Evolutionary conservation across 345 rosid genomes (phyloP).

Genomic region (Dipteronia dyeriana): DNA sequence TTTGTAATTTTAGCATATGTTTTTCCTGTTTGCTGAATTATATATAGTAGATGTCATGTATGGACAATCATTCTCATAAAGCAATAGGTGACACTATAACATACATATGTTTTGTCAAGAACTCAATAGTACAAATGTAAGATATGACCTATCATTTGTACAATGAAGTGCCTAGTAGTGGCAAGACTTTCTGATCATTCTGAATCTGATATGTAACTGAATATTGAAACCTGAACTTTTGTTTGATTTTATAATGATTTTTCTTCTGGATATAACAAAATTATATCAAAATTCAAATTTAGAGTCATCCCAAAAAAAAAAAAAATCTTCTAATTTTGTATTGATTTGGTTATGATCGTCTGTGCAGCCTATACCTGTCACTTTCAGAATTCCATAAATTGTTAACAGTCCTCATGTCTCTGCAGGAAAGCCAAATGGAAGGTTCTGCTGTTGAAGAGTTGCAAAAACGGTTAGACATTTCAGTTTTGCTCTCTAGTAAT

Average conservation of each 20-base stretch:
- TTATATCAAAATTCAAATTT: not conserved
- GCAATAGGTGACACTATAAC: not conserved
- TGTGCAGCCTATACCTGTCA: not conserved
- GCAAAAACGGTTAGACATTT: slow-evolving; percentile 63
- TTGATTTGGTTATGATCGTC: not conserved
- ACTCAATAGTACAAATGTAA: not conserved
- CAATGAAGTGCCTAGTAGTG: not conserved
- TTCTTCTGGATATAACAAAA: not conserved
- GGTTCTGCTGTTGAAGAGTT: slow-evolving; percentile 52
- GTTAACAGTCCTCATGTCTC: slow-evolving; percentile 1
- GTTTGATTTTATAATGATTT: not conserved
- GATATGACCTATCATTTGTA: not conserved
- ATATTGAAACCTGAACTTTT: not conserved
- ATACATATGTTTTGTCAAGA: not conserved
- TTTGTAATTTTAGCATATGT: not conserved
- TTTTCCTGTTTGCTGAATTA: not conserved
- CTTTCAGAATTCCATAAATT: not conserved
- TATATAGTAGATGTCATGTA: not conserved
- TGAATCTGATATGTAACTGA: not conserved
- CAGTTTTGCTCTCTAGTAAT: slow-evolving; percentile 42
- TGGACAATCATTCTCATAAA: not conserved
- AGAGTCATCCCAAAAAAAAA: not conserved
- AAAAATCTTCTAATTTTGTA: slow-evolving; percentile 4
- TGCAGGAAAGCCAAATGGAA: slow-evolving; percentile 62
- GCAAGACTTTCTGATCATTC: not conserved